phyloP scores from a whole-genome alignment of 495 filamentous ascomycete species.

The Lichina pygmaea region DNA sequence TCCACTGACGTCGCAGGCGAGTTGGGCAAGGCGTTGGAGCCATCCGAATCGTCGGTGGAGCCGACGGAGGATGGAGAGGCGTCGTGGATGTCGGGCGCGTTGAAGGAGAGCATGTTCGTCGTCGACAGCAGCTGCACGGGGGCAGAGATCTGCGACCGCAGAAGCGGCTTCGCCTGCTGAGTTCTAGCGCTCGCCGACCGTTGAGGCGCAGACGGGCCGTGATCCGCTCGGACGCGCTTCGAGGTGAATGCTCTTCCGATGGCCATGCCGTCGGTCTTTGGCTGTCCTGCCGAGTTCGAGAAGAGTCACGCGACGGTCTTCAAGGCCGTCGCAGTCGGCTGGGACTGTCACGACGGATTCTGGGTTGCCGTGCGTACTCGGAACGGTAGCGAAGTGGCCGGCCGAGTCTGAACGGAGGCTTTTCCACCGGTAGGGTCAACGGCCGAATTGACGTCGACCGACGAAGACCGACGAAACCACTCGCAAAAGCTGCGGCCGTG shows the following conservation, averaged over 20 bases:
- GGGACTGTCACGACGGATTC: neutral
- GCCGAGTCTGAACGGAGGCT: too few relatives aligned
- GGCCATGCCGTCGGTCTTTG: constrained; percentile 17
- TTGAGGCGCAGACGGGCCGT: constrained; percentile 8
- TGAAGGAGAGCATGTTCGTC: constrained; percentile 87
- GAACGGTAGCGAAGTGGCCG: too few relatives aligned
- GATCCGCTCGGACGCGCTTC: constrained; percentile 15
- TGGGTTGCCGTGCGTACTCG: too few relatives aligned
- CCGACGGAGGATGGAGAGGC: constrained; percentile 27
- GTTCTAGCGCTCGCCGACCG: constrained; percentile 20
- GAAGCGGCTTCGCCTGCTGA: constrained; percentile 9
- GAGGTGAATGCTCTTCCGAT: constrained; percentile 43
- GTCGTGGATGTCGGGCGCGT: constrained; percentile 53
- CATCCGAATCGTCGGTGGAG: constrained; percentile 35
- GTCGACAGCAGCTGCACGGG: constrained; percentile 75
- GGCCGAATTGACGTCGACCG: too few relatives aligned
- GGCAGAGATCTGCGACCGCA: constrained; percentile 42
- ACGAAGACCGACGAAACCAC: too few relatives aligned
- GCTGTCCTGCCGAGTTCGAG: constrained; percentile 5
- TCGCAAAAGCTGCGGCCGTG: too few relatives aligned
- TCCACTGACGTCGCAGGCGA: constrained; percentile 45
- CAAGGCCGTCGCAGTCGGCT: neutral
- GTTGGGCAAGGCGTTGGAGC: constrained; percentile 24
- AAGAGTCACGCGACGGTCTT: neutral
- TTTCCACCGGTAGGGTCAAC: too few relatives aligned